Conservation (phyloP, 192 early-diverging fungal genomes). For the Podila horticola region DNA sequence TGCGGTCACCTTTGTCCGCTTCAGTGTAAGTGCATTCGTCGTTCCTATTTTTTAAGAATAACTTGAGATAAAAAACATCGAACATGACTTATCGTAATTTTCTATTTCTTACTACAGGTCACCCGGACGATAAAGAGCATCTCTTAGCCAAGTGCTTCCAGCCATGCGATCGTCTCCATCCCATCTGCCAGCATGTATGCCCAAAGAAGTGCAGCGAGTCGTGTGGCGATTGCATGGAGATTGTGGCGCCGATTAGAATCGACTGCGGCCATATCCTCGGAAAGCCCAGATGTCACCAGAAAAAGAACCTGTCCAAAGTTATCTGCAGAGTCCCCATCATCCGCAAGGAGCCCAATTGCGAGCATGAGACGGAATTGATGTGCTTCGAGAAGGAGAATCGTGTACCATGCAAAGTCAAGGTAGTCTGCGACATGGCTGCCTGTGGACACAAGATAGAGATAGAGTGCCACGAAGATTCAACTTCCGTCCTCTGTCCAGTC, state of each 20-base stretch:
- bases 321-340: slow-evolving; percentile 24
- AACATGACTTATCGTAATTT: neutral
- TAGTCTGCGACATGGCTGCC: slow-evolving; percentile 24
- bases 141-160: slow-evolving; percentile 53
- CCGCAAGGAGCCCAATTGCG: too few species aligned
- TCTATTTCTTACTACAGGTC: slow-evolving; percentile 23
- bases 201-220: slow-evolving; percentile 54
- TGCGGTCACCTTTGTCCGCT: slow-evolving; percentile 61
- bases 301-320: slow-evolving; percentile 16
- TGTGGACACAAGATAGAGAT: slow-evolving; percentile 56
- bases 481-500: neutral
- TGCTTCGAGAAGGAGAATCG: too few species aligned
- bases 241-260: slow-evolving; percentile 18
- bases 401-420: slow-evolving; percentile 26
- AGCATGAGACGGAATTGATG: too few species aligned
- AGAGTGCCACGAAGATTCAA: slow-evolving; percentile 23
- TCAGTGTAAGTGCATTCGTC: slow-evolving; percentile 36
- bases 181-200: slow-evolving; percentile 58
- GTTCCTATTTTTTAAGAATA: too few species aligned
- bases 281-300: slow-evolving; percentile 34
- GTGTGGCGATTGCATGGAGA: slow-evolving; percentile 56
- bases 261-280: slow-evolving; percentile 36
- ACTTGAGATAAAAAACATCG: too few species aligned
- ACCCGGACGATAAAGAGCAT: slow-evolving; percentile 61
- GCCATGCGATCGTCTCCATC: slow-evolving; percentile 53